Percentiles rank a stretch among this genome's conserved stretches.
Evolutionary conservation across 768 basidiomycete species (phyloP).

Genomic region (Chalciporus sphaerocephalus): DNA sequence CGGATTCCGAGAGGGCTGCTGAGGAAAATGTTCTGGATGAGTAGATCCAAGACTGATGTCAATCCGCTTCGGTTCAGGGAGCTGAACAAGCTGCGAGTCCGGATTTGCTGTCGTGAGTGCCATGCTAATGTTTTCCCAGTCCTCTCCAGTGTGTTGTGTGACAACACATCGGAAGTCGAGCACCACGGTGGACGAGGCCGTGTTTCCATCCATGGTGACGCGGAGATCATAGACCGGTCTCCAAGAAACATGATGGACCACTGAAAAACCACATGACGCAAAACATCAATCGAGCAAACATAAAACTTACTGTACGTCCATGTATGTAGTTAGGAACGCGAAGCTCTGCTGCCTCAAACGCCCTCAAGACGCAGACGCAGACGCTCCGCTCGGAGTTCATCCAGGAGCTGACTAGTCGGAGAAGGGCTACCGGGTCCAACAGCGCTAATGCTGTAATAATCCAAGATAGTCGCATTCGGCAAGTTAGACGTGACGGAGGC

Average conservation of each 20-base stretch:
- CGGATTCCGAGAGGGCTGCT: too few species aligned
- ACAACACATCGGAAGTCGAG: constrained; percentile 30
- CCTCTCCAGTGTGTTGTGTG: constrained; percentile 28
- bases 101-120: constrained; percentile 24
- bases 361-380: constrained; percentile 13
- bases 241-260: constrained; percentile 16
- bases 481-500: constrained; percentile 12
- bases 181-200: constrained; percentile 12
- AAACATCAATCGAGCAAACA: too few species aligned
- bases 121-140: constrained; percentile 27
- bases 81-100: constrained; percentile 13
- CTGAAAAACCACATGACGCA: too few species aligned
- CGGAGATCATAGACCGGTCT: constrained; percentile 19
- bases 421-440: not conserved
- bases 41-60: constrained; percentile 8
- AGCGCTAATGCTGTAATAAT: constrained; percentile 7
- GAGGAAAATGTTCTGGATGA: not conserved
- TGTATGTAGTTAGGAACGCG: constrained; percentile 24
- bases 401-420: constrained; percentile 1
- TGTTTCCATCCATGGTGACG: constrained; percentile 6
- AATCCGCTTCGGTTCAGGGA: constrained; percentile 21
- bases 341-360: constrained; percentile 18
- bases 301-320: constrained; percentile 9
- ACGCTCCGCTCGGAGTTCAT: constrained; percentile 10
- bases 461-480: constrained; percentile 11